phyloP scores from a whole-genome alignment of 108 stramenopile genomes.

The Cyclotella baltica region DNA sequence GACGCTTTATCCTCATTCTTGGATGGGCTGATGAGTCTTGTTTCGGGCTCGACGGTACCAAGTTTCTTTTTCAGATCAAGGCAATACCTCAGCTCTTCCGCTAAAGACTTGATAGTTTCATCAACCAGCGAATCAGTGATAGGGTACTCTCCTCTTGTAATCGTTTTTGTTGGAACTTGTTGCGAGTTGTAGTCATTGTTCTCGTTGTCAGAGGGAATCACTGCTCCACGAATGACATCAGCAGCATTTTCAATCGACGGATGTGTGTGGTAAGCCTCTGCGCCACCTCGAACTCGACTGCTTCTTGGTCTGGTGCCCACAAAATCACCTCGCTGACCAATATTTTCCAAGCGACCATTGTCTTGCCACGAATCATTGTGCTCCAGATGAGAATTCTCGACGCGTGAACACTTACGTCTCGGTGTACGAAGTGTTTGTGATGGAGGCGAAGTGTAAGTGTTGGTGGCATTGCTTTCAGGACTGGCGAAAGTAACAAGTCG shows the following conservation, averaged over 20 bases:
- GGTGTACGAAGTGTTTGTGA: neutral
- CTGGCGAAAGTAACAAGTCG: conserved; percentile 18
- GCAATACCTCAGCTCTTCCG: conserved; percentile 28
- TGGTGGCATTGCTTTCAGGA: neutral
- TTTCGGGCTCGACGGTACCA: neutral
- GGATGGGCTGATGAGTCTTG: conserved; percentile 6
- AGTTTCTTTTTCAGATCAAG: conserved; percentile 44
- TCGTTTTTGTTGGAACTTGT: neutral
- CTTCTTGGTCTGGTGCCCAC: neutral
- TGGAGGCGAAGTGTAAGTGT: neutral
- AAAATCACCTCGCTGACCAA: neutral
- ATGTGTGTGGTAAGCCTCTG: conserved; percentile 1
- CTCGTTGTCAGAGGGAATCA: conserved; percentile 12
- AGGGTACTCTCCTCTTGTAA: conserved; percentile 36
- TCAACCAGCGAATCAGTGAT: conserved; percentile 54
- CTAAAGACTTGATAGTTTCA: conserved; percentile 49
- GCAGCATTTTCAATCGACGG: conserved; percentile 29
- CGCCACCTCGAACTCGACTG: neutral
- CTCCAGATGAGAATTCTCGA: too few relatives aligned
- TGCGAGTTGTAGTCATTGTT: neutral
- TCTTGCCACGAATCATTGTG: too few relatives aligned
- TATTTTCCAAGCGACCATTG: too few relatives aligned
- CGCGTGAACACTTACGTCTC: conserved; percentile 3
- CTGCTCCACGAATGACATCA: conserved; percentile 26
- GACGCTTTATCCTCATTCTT: conserved; percentile 13